Conservation (phyloP, 2,329 filamentous ascomycete genomes). For the Monosporascus sp. region DNA sequence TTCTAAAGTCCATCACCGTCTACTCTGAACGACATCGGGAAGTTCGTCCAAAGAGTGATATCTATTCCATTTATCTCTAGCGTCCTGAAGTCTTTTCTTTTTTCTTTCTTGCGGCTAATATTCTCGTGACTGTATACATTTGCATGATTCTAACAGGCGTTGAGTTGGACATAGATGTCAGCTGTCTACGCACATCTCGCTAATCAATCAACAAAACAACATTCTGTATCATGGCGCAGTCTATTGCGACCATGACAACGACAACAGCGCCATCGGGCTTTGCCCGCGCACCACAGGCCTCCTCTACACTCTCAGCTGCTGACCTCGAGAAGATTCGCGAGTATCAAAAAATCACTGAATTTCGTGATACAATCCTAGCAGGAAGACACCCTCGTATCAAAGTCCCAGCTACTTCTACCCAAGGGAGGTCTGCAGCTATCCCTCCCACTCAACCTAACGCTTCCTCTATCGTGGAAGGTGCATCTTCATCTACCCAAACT, state of each 20-base stretch:
- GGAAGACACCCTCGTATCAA: slow-evolving; percentile 66
- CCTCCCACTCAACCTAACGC: slow-evolving; percentile 16
- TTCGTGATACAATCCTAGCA: slow-evolving; percentile 75
- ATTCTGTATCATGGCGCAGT: slow-evolving; percentile 18
- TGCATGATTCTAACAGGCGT: background rate
- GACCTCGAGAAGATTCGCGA: slow-evolving; percentile 56
- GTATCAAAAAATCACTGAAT: slow-evolving; percentile 73
- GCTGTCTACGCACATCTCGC: background rate
- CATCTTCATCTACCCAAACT: slow-evolving; percentile 8
- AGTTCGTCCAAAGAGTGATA: background rate
- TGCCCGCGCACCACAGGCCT: slow-evolving; percentile 10
- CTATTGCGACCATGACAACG: slow-evolving; percentile 5
- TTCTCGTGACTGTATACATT: background rate
- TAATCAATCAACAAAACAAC: background rate
- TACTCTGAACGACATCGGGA: background rate
- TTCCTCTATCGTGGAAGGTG: slow-evolving; percentile 16
- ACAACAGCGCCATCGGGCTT: slow-evolving; percentile 12
- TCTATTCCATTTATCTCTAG: background rate
- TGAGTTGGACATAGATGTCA: background rate
- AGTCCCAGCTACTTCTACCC: slow-evolving; percentile 31
- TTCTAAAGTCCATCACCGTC: no score
- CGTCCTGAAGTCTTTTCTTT: background rate
- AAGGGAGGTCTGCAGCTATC: slow-evolving; percentile 18
- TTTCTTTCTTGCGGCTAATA: background rate
- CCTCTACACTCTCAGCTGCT: slow-evolving; percentile 14